A percentile compares a stretch with the other conserved stretches of the same genome.
These are phyloP conservation scores for Pleurotus tuber-regium DNA, from an alignment of 768 basidiomycete species.

Conservation along the genomic window DNA sequence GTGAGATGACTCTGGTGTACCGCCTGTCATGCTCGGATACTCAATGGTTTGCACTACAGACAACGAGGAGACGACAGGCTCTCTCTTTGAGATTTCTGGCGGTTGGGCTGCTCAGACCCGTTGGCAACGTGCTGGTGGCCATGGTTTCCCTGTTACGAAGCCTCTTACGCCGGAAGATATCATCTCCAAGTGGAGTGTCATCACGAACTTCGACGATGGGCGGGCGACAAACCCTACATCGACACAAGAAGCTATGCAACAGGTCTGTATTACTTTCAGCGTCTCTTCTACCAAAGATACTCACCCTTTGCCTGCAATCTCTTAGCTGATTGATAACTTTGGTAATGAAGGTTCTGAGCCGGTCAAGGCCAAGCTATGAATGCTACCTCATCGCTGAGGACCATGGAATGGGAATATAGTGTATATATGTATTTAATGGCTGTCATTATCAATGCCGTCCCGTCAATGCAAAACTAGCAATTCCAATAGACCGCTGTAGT, in stretches of 20 bases:
- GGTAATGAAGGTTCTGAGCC: slow-evolving; percentile 39
- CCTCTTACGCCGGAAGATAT: slow-evolving; percentile 80
- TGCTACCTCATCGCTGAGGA: neutral
- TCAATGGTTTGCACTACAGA: slow-evolving; percentile 32
- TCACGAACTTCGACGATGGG: slow-evolving; percentile 86
- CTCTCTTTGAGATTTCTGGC: slow-evolving; percentile 82
- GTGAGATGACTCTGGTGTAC: slow-evolving; percentile 25
- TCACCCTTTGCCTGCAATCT: neutral
- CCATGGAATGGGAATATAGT: neutral
- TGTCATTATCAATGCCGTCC: too few species aligned
- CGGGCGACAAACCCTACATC: slow-evolving; percentile 80
- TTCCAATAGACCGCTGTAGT: too few species aligned
- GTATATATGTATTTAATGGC: too few species aligned
- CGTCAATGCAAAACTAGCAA: too few species aligned
- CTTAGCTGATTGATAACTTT: slow-evolving; percentile 48
- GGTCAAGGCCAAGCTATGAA: slow-evolving; percentile 53
- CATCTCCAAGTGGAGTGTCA: slow-evolving; percentile 71
- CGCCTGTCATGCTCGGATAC: neutral
- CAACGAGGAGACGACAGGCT: slow-evolving; percentile 70
- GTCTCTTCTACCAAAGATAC: neutral
- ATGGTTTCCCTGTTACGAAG: slow-evolving; percentile 81
- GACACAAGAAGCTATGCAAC: slow-evolving; percentile 73
- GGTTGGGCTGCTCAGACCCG: slow-evolving; percentile 92
- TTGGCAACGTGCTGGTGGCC: slow-evolving; percentile 89
- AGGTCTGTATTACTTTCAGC: slow-evolving; percentile 38